Evolutionary conservation across 2,329 filamentous ascomycete genomes (phyloP), one percentile per base, ranked within the genome.

Genomic region (Fusarium tuaranense): DNA sequence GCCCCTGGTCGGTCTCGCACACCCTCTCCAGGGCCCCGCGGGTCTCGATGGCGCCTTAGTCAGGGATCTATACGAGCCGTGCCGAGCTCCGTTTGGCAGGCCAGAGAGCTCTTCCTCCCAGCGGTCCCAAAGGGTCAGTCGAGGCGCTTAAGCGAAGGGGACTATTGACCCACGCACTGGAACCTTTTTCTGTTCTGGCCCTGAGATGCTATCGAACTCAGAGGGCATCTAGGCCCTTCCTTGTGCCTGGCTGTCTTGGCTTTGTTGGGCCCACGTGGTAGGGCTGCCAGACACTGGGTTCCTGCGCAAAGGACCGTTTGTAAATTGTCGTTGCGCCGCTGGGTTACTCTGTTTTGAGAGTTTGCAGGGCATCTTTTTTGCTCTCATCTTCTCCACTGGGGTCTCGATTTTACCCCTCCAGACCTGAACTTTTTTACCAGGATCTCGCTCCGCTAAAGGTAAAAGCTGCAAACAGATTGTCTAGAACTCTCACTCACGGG

Each of bases 1-100:
- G 18, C 25, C 48, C 48, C 48, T 53, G 48, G 48, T 32, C 25
- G 16, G 27, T 14, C 48, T 53, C 25, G 25, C 46, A 53, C 48
- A 53, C 48, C 48, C 27, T 53, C 48, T 53, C 10, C 25, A 25
- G 22, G 22, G 44, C 25, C 25, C 48, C 25, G 25, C 9, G 27
- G 48, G 48, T 32, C 25, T 53, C 27, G 48, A 53, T 53, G 48
- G 48, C 48, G 48, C 48, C 16, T n/a, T 53, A 6, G 48, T 32
- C 48, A 53, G 18, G 48, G 48, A 53, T 53, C 48, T 53, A 53
- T 53, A 53, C 48, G 48, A 53, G 48, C 48, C 48, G 48, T 53
- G 48, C 48, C 48, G 48, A 53, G 48, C 48, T 53, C 48, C 48
- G 48, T 53, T 32, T 53, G 48, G 48, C 27, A n/a, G 27, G 16